Evolutionary conservation across 805 yeast genomes (phyloP).

Genomic region (Candida qinlingensis): DNA sequence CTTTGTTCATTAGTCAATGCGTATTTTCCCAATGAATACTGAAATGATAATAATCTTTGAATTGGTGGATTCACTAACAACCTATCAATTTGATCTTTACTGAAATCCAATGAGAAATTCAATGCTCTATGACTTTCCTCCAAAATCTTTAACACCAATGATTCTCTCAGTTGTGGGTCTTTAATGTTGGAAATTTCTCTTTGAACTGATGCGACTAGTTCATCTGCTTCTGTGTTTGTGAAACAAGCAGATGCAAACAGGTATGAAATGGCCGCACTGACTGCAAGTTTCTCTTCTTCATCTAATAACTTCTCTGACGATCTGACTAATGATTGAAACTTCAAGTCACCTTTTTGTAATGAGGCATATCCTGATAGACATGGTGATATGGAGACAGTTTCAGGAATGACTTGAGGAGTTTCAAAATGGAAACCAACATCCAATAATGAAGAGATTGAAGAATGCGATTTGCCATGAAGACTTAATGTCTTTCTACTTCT

Average conservation of each 20-base stretch:
- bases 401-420: constrained; percentile 27
- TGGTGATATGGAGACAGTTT: constrained; percentile 43
- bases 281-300: constrained; percentile 19
- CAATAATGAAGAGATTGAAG: constrained; percentile 35
- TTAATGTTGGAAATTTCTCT: constrained; percentile 33
- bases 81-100: constrained; percentile 72
- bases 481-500: constrained; percentile 34
- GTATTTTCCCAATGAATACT: constrained; percentile 56
- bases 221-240: constrained; percentile 63
- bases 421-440: constrained; percentile 55
- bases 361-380: constrained; percentile 39
- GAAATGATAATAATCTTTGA: constrained; percentile 67
- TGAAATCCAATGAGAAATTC: constrained; percentile 63
- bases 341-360: constrained; percentile 22
- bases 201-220: constrained; percentile 54
- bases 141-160: constrained; percentile 39
- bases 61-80: constrained; percentile 71
- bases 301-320: not conserved
- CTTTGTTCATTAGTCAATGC: constrained; percentile 15
- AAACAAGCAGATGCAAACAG: constrained; percentile 69
- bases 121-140: constrained; percentile 73
- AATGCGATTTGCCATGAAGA: constrained; percentile 24
- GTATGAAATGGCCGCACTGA: constrained; percentile 58
- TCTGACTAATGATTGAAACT: constrained; percentile 7
- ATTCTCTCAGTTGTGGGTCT: constrained; percentile 23